Evolutionary conservation across 2,329 filamentous ascomycete species (phyloP), one percentile per base, ranked within the genome.

Genomic region (Botrytis byssoidea): DNA sequence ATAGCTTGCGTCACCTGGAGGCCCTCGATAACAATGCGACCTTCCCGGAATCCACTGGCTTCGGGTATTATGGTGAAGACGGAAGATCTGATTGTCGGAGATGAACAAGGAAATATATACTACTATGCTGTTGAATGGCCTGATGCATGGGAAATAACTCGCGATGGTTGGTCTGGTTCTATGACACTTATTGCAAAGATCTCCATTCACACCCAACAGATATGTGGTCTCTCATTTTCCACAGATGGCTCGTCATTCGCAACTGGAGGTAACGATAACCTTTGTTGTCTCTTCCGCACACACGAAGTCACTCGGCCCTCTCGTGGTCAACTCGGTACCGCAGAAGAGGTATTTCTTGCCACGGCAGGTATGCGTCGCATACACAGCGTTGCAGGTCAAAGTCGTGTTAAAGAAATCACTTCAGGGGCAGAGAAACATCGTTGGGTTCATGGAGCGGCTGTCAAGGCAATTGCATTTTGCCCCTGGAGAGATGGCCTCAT

Each of bases 391-490:
- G 76, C 77, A 12, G 83, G 81, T 20, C 81, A 79, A 46, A 83
- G 42, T 25, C 71, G 70, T 1, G 75, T 87, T 35, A 83, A 86
- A 29, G 83, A 85, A 37, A 82, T 93, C 40, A 84, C 84, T 3
- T 79, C 83, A 9, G 89, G 89, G 10, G 83, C 86, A 44, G 89
- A 92, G 79, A 91, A 88, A 78, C 90, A 97, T 81, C 88, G 88
- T 46, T 96, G 94, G 88, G 82, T 86, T 18, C 94, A 99, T 81
- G 89, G 89, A 40, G 95, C 95, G 0, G 96, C 96, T 3, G 93
- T 98, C 77, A 99, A 99, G 83, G 96, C 96, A 46, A 96, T 98
- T 78, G 94, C 96, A 2, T 98, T 98, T 83, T 97, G 95, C 76
- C 95, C 96, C 0, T 99, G 95, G 95, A 92, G 95, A 73, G 89